phyloP scores from a whole-genome alignment of 1,284 basidiomycete genomes.

The Tremellales sp. region DNA sequence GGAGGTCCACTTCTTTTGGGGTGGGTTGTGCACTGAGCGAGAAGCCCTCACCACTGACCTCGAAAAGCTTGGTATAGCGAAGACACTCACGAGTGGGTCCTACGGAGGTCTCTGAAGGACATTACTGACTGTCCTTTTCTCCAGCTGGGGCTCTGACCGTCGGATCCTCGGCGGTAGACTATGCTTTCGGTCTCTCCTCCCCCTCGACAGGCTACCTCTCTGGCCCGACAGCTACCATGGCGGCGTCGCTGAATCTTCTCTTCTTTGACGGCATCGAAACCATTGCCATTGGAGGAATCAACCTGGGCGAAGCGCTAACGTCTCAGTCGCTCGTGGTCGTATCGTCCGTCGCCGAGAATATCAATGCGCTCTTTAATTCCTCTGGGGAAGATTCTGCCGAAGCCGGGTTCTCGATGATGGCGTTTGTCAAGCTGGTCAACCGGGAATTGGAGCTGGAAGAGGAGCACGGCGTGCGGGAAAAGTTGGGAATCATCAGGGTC shows the following conservation, averaged over 20 bases:
- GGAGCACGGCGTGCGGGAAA: neutral
- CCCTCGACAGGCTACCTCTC: neutral
- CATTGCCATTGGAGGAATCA: conserved; percentile 1
- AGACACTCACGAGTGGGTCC: neutral
- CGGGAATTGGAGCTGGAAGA: conserved; percentile 1
- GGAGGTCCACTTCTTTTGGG: neutral
- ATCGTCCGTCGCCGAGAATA: neutral
- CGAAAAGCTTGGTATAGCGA: neutral
- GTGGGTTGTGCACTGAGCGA: neutral
- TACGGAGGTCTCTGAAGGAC: neutral
- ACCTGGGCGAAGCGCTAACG: conserved; percentile 1
- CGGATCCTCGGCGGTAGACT: neutral
- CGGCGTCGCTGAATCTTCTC: neutral
- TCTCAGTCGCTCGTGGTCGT: conserved; percentile 1
- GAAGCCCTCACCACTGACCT: neutral
- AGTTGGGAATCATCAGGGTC: neutral
- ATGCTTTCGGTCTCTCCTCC: neutral
- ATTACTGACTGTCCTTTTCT: neutral
- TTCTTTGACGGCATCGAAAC: conserved; percentile 4
- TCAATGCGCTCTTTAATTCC: neutral
- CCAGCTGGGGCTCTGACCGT: neutral
- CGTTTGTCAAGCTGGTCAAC: conserved; percentile 1
- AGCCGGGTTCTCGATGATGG: conserved; percentile 1
- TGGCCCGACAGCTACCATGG: neutral
- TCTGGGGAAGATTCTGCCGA: neutral